Base-by-base conservation (phyloP, 805 yeast genomes). In the Candida jianshihensis region DNA sequence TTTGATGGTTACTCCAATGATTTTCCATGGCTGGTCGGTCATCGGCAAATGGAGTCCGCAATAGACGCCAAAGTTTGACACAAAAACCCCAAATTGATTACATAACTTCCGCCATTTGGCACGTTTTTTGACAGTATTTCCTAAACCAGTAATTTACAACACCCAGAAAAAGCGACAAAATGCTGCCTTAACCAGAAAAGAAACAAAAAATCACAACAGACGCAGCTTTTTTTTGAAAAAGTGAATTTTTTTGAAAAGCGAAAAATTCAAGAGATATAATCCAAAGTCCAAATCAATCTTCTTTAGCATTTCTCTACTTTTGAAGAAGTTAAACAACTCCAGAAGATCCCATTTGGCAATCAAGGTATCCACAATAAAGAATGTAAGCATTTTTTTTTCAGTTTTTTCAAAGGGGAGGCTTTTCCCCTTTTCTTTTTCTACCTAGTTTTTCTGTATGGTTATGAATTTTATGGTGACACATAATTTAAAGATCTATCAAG, bases 231-330 rank as follows among this genome's bases (percentile, higher is more conserved):
- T 24, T 12, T 11, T 11, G 26, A 35, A 38, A 35, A 35, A 38
- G 31, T 35, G 39, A 35, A 38, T 34, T 24, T 30, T 34, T 30
- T 22, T 20, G 26, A 16, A 27, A 25, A 25, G 13, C 27, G 27
- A 25, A 25, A 25, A 25, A 25, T 11, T 8, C 24, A 21, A 25
- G 21, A 10, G 28, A 31, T 31, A 36, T 19, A 9, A 22, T 20
- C 19, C 30, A 20, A 34, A 20, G 21, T 22, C 26, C 14, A 9
- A 19, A 25, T 19, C 15, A 19, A n/a, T 20, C 17, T 26, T 20
- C 20, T 24, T 28, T 34, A n/a, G n/a, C n/a, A n/a, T n/a, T n/a
- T n/a, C n/a, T n/a, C n/a, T n/a, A n/a, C n/a, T n/a, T n/a, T n/a
- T n/a, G n/a, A n/a, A n/a, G n/a, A n/a, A n/a, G n/a, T n/a, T n/a